Evolutionary conservation across 495 filamentous ascomycete genomes (phyloP).

Genomic region (Penicillium diatomitis): DNA sequence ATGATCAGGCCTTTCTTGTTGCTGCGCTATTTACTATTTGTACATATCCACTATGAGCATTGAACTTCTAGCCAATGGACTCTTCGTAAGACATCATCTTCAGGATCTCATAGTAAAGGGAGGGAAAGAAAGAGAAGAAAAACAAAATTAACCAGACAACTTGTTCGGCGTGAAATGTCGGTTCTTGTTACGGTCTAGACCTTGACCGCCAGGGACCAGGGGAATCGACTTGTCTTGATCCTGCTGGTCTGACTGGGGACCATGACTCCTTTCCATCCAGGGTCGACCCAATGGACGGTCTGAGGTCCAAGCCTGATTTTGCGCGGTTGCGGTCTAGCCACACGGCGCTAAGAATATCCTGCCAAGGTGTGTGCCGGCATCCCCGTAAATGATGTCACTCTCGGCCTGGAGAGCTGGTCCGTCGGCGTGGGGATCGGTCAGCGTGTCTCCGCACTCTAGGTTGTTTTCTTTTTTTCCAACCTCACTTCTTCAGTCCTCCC

Average conservation of each 20-base stretch:
- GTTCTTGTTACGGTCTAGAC: too few relatives aligned
- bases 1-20: too few relatives aligned
- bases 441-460: not conserved
- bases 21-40: constrained; percentile 6
- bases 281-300: not conserved
- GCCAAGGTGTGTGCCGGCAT: constrained; percentile 2
- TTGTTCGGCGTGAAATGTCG: too few relatives aligned
- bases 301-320: not conserved
- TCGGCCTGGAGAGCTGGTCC: not conserved
- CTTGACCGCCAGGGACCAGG: too few relatives aligned
- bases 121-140: too few relatives aligned
- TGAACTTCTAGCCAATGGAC: too few relatives aligned
- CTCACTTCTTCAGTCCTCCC: not conserved
- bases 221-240: not conserved
- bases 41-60: constrained; percentile 1
- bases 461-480: not conserved
- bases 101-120: too few relatives aligned
- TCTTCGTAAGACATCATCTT: too few relatives aligned
- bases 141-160: too few relatives aligned
- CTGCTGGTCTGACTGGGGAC: not conserved
- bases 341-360: constrained; percentile 10
- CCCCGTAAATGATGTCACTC: constrained; percentile 13
- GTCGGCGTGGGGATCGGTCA: too few relatives aligned
- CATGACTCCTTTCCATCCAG: not conserved
- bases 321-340: constrained; percentile 3